Evolutionary conservation across 1,139 yeast genomes (phyloP).

Genomic region (Ogataea hybrid): DNA sequence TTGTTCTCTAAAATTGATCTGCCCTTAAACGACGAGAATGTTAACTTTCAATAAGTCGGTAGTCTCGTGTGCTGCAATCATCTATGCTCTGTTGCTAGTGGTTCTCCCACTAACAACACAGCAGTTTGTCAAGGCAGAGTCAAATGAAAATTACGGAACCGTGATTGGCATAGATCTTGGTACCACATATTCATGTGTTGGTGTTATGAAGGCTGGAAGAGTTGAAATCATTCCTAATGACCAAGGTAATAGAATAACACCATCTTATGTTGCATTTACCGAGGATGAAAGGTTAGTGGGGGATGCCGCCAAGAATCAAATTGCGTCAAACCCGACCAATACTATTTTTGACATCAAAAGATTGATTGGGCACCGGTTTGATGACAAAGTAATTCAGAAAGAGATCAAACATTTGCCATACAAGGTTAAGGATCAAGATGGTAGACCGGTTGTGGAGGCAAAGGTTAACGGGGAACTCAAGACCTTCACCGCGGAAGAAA

Average conservation of each 20-base stretch:
- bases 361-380: constrained; percentile 76
- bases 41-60: constrained; percentile 36
- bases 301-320: constrained; percentile 94
- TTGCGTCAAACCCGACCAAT: constrained; percentile 74
- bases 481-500: constrained; percentile 83
- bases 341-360: constrained; percentile 86
- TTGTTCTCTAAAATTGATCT: background rate
- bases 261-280: constrained; percentile 85
- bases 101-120: constrained; percentile 53
- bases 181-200: constrained; percentile 91
- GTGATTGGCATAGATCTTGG: constrained; percentile 90
- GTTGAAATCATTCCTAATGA: constrained; percentile 93
- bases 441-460: constrained; percentile 80
- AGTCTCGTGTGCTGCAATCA: constrained; percentile 43
- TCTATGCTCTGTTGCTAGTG: constrained; percentile 57
- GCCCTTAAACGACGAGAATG: constrained; percentile 19
- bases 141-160: constrained; percentile 64
- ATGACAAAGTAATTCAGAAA: constrained; percentile 73
- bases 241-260: constrained; percentile 95
- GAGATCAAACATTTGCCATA: constrained; percentile 84
- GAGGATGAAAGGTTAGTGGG: constrained; percentile 85
- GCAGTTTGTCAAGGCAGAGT: constrained; percentile 36
- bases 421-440: constrained; percentile 61
- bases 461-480: constrained; percentile 58
- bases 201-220: constrained; percentile 88